Evolutionary conservation across 73 alveolate genomes (phyloP).

Genomic region (Paramecium sonneborni): DNA sequence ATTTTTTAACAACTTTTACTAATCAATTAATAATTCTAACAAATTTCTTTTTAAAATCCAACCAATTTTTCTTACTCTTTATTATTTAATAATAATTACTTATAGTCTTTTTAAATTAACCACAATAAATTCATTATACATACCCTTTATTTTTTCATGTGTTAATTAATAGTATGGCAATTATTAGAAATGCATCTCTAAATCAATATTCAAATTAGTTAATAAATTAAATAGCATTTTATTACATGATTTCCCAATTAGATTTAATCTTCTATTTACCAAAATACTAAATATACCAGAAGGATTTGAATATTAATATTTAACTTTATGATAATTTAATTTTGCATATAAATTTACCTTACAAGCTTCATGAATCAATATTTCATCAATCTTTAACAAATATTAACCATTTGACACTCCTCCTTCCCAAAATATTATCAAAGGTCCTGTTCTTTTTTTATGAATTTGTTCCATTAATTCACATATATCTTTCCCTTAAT

Average conservation of each 20-base stretch:
- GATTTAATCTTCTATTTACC: not conserved
- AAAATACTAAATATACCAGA: not conserved
- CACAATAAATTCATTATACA: not conserved
- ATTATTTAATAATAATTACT: not conserved
- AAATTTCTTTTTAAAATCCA: not conserved
- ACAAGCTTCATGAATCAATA: not conserved
- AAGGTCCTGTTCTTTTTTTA: not conserved
- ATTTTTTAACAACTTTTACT: not conserved
- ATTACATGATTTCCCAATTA: not conserved
- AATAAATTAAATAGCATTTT: not conserved
- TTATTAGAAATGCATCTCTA: not conserved
- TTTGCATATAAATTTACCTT: not conserved
- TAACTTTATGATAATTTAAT: not conserved
- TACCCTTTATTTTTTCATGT: not conserved
- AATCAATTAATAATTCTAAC: not conserved
- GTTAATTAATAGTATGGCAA: not conserved
- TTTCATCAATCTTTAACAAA: not conserved
- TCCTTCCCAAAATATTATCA: constrained; percentile 16
- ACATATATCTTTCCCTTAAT: not conserved
- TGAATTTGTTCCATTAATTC: not conserved
- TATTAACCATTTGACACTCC: constrained; percentile 13
- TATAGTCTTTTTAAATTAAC: not conserved
- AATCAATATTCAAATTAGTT: not conserved
- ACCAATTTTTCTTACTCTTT: not conserved
- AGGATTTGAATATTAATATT: not conserved